A percentile compares a stretch with the other conserved stretches of the same genome.
phyloP scores from a whole-genome alignment of 2,329 filamentous ascomycete genomes.

The Metarhizium anisopliae region DNA sequence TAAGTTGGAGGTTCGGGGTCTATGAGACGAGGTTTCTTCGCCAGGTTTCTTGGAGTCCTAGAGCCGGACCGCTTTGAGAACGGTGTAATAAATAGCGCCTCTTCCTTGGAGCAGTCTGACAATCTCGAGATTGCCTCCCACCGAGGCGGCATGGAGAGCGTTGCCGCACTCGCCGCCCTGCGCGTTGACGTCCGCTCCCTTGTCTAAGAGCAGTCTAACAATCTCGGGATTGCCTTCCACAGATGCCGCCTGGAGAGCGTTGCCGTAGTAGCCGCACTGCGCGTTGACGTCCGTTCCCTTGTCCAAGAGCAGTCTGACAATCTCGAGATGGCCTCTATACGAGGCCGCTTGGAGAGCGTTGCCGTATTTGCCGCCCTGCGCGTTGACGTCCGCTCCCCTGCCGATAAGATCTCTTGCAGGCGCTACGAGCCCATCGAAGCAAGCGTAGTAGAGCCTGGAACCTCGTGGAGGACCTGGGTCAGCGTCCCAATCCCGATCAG shows the following conservation, averaged over 20 bases:
- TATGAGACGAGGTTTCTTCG: background rate
- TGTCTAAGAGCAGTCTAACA: too few species aligned
- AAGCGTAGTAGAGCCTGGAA: conserved; percentile 10
- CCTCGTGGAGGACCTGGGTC: conserved; percentile 4
- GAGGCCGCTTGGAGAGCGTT: background rate
- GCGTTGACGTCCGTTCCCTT: conserved; percentile 8
- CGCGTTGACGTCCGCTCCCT: too few species aligned
- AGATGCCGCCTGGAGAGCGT: conserved; percentile 3
- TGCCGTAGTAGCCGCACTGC: conserved; percentile 2
- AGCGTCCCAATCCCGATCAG: background rate
- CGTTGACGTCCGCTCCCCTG: background rate
- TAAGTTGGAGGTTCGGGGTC: background rate
- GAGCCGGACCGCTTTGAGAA: too few species aligned
- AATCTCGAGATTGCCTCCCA: too few species aligned
- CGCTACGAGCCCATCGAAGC: conserved; percentile 4
- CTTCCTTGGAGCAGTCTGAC: background rate
- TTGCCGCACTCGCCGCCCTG: too few species aligned
- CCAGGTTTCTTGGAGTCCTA: background rate
- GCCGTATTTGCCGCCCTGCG: background rate
- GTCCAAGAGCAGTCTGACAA: background rate
- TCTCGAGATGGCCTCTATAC: background rate
- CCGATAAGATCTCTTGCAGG: conserved; percentile 5
- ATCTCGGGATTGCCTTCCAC: background rate
- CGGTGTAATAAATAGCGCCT: background rate
- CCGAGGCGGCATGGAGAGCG: too few species aligned